Conservation (phyloP, 208 protist genomes). For the Leptomonas pyrrhocoris region DNA sequence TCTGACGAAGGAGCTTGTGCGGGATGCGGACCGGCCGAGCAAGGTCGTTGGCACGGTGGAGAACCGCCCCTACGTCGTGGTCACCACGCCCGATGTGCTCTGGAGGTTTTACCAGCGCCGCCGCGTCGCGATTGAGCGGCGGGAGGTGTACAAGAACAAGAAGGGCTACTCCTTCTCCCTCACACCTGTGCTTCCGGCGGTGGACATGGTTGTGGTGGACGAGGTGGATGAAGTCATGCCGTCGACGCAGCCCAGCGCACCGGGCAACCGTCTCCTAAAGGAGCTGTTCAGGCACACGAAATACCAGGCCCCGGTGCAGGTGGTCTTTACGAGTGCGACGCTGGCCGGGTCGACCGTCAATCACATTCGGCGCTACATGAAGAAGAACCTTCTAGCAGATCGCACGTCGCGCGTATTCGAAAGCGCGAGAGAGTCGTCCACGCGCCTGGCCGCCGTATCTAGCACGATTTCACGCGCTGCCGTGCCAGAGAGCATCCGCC, state of each 20-base stretch:
- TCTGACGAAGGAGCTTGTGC: slow-evolving; percentile 63
- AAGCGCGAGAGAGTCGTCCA: slow-evolving; percentile 20
- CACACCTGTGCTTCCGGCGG: slow-evolving; percentile 68
- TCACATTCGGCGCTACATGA: slow-evolving; percentile 89
- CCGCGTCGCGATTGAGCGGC: slow-evolving; percentile 42
- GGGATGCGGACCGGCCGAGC: slow-evolving; percentile 36
- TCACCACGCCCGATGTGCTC: slow-evolving; percentile 78
- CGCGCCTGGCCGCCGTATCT: slow-evolving; percentile 26
- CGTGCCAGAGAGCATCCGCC: slow-evolving; percentile 70
- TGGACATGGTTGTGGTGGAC: slow-evolving; percentile 87
- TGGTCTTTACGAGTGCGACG: slow-evolving; percentile 89
- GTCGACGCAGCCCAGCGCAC: slow-evolving; percentile 52
- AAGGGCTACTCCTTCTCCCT: slow-evolving; percentile 67
- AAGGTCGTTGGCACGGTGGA: slow-evolving; percentile 58
- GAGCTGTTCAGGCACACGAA: slow-evolving; percentile 84
- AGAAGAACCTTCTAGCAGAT: slow-evolving; percentile 81
- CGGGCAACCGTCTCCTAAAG: slow-evolving; percentile 83
- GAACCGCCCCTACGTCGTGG: slow-evolving; percentile 81
- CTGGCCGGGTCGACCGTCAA: slow-evolving; percentile 85
- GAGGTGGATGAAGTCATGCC: slow-evolving; percentile 90
- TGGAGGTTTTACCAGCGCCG: slow-evolving; percentile 74
- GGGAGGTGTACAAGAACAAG: slow-evolving; percentile 46
- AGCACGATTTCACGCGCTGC: slow-evolving; percentile 53
- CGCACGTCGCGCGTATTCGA: slow-evolving; percentile 81
- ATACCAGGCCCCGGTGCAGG: slow-evolving; percentile 87